A percentile compares a stretch with the other conserved stretches of the same genome.
Conservation (phyloP, 495 filamentous ascomycete genomes). For the Rusavskia elegans region DNA sequence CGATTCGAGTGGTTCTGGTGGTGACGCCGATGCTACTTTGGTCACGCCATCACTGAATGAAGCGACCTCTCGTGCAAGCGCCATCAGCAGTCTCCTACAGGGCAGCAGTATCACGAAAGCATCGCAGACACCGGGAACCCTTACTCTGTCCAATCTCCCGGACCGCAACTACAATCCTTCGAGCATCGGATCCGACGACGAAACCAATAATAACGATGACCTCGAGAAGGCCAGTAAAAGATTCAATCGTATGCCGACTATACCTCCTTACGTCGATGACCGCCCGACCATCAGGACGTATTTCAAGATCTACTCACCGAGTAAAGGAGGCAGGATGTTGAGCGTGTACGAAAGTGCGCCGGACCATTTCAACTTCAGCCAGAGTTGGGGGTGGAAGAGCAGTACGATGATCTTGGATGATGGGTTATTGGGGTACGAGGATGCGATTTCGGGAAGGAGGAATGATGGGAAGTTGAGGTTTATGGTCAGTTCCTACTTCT, state of each 20-base stretch:
- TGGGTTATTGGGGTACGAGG: slow-evolving; percentile 22
- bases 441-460: slow-evolving; percentile 7
- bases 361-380: slow-evolving; percentile 45
- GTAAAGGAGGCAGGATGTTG: slow-evolving; percentile 38
- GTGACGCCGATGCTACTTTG: slow-evolving; percentile 19
- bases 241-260: slow-evolving; percentile 19
- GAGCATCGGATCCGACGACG: slow-evolving; percentile 10
- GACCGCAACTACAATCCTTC: slow-evolving; percentile 2
- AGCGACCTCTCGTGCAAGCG: slow-evolving; percentile 8
- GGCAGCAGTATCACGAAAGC: slow-evolving; percentile 12
- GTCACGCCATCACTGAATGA: slow-evolving; percentile 5
- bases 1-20: slow-evolving; percentile 25
- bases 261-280: slow-evolving; percentile 37
- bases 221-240: slow-evolving; percentile 7
- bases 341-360: slow-evolving; percentile 42
- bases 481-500: slow-evolving; percentile 29
- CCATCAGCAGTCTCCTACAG: slow-evolving; percentile 13
- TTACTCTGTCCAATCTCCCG: slow-evolving; percentile 4
- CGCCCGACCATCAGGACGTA: slow-evolving; percentile 44
- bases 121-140: slow-evolving; percentile 11
- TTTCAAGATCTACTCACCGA: slow-evolving; percentile 46
- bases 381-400: slow-evolving; percentile 50
- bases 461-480: slow-evolving; percentile 34
- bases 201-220: slow-evolving; percentile 7
- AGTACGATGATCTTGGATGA: slow-evolving; percentile 41